A percentile compares a stretch with the other conserved stretches of the same genome.
Conservation (phyloP, 2,329 filamentous ascomycete genomes). For the Neofusicoccum laricinum region DNA sequence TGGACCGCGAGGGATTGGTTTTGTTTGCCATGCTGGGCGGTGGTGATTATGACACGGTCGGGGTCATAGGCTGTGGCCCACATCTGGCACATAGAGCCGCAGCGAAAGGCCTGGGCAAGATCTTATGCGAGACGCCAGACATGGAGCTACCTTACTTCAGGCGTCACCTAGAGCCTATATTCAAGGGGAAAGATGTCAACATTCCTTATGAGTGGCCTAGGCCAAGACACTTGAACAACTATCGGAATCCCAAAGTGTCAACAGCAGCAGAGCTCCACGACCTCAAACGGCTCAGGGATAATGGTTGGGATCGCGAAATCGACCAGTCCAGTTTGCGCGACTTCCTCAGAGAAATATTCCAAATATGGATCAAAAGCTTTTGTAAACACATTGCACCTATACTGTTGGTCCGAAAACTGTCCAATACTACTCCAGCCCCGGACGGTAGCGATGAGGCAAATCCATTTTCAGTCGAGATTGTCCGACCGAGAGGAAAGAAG, state of each 20-base stretch:
- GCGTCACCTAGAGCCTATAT: conserved; percentile 7
- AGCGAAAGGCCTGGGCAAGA: conserved; percentile 28
- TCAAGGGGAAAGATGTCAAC: background rate
- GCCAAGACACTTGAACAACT: conserved; percentile 30
- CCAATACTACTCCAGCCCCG: conserved; percentile 7
- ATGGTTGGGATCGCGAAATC: conserved; percentile 30
- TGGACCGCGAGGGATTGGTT: conserved; percentile 38
- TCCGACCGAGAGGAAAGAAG: conserved; percentile 24
- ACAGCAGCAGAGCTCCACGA: conserved; percentile 28
- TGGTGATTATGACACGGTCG: conserved; percentile 40
- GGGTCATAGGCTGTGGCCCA: conserved; percentile 37
- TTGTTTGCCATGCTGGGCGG: conserved; percentile 42
- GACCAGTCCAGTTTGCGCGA: conserved; percentile 31
- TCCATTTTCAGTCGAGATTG: conserved; percentile 30
- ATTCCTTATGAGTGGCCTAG: background rate
- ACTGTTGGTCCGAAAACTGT: conserved; percentile 29
- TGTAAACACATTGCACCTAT: conserved; percentile 39
- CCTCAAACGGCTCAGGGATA: conserved; percentile 25
- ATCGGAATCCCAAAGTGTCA: conserved; percentile 36
- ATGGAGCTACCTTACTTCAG: background rate
- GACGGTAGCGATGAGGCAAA: conserved; percentile 21
- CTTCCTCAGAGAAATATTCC: conserved; percentile 34
- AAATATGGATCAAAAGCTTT: conserved; percentile 37
- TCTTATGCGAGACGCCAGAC: conserved; percentile 22
- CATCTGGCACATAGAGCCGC: conserved; percentile 28